A percentile compares a stretch with the other conserved stretches of the same genome.
Conservation (phyloP, 805 yeast genomes). For the Yamadazyma endophytica region DNA sequence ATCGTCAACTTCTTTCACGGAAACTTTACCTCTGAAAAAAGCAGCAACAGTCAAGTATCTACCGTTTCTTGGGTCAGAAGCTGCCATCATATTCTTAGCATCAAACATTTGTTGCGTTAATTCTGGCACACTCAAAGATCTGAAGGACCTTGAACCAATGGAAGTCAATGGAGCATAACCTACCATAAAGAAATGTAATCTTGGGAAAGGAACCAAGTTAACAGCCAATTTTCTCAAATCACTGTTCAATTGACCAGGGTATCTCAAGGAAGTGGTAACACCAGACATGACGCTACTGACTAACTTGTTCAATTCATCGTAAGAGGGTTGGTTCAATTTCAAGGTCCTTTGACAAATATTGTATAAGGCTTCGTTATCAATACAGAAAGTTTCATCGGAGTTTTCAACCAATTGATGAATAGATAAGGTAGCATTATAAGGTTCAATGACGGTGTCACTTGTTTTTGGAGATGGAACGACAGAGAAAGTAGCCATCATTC, state of each 20-base stretch:
- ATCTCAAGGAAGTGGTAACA: conserved; percentile 88
- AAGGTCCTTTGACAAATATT: conserved; percentile 84
- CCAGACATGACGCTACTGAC: conserved; percentile 94
- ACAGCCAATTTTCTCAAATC: conserved; percentile 92
- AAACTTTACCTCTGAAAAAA: conserved; percentile 89
- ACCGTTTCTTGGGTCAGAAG: conserved; percentile 86
- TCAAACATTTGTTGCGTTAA: conserved; percentile 92
- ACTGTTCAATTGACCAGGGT: conserved; percentile 92
- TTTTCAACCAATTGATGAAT: conserved; percentile 88
- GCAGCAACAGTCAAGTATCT: conserved; percentile 91
- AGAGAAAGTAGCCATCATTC: conserved; percentile 95
- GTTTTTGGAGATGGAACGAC: conserved; percentile 90
- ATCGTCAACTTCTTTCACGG: conserved; percentile 91
- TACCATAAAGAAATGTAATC: conserved; percentile 92
- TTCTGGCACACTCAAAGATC: conserved; percentile 84
- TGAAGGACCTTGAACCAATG: conserved; percentile 73
- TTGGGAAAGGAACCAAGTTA: conserved; percentile 90
- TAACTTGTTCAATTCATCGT: conserved; percentile 73
- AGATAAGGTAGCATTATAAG: conserved; percentile 88
- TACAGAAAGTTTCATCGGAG: conserved; percentile 91
- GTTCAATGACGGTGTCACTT: conserved; percentile 92
- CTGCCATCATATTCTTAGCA: conserved; percentile 93
- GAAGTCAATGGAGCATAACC: conserved; percentile 92
- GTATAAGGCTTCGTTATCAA: conserved; percentile 91
- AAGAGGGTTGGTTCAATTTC: conserved; percentile 74